Evolutionary conservation across 2,329 filamentous ascomycete species (phyloP).

Genomic region (Neophaeococcomyces mojaviensis): DNA sequence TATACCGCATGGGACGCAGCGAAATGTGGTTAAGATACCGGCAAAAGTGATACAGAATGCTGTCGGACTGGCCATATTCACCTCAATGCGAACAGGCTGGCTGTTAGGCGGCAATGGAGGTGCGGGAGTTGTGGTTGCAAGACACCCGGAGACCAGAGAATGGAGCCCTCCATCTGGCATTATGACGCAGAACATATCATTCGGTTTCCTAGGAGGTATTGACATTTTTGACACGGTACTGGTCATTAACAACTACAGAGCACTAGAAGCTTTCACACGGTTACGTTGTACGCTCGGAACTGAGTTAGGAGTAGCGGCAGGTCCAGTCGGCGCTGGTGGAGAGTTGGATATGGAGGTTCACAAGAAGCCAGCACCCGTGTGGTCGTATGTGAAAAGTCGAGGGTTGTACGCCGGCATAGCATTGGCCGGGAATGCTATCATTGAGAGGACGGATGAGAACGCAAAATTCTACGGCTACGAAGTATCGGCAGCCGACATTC

Average conservation of each 20-base stretch:
- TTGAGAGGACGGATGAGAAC: conserved; percentile 82
- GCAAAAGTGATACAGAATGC: conserved; percentile 78
- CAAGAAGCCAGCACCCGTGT: conserved; percentile 63
- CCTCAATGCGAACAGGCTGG: conserved; percentile 85
- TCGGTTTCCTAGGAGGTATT: conserved; percentile 84
- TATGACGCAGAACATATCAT: conserved; percentile 76
- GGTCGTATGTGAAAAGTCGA: conserved; percentile 81
- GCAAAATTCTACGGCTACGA: conserved; percentile 71
- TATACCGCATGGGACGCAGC: conserved; percentile 52
- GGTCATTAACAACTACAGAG: conserved; percentile 79
- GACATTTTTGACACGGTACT: conserved; percentile 95
- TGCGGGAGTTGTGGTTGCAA: conserved; percentile 76
- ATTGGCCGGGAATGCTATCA: conserved; percentile 77
- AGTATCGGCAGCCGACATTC: conserved; percentile 55
- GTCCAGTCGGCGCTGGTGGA: conserved; percentile 69
- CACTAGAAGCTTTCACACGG: conserved; percentile 75
- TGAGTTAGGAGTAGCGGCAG: conserved; percentile 68
- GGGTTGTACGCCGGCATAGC: conserved; percentile 83
- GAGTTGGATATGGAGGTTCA: conserved; percentile 62
- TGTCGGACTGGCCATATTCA: conserved; percentile 86
- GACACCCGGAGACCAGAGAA: conserved; percentile 68
- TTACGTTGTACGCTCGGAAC: conserved; percentile 72
- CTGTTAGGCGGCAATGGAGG: conserved; percentile 90
- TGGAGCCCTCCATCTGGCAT: conserved; percentile 92
- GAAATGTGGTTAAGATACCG: conserved; percentile 74